A percentile compares a stretch with the other conserved stretches of the same genome.
phyloP scores from a whole-genome alignment of 176 grass and related monocot genomes.

The Eremochloa ophiuroides region DNA sequence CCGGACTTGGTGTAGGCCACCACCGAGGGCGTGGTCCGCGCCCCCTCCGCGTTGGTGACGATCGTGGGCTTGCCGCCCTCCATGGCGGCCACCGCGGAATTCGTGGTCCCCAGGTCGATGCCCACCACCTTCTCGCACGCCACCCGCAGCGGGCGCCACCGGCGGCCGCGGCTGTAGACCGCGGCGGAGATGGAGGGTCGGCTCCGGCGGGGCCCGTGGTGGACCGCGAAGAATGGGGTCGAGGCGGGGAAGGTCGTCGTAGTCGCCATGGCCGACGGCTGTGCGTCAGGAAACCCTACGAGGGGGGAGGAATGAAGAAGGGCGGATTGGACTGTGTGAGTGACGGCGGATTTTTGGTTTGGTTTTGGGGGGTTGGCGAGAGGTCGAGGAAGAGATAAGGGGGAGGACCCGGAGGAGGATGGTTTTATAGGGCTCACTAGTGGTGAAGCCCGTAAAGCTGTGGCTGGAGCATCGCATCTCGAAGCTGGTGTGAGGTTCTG shows the following conservation, averaged over 20 bases:
- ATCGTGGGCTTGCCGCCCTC: constrained; percentile 80
- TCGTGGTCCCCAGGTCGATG: constrained; percentile 86
- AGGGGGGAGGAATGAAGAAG: not conserved
- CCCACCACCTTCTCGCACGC: constrained; percentile 69
- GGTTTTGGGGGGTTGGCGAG: constrained; percentile 21
- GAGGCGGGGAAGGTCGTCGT: constrained; percentile 34
- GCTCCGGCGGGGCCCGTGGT: constrained; percentile 8
- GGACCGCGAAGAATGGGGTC: constrained; percentile 30
- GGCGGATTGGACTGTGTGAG: constrained; percentile 10
- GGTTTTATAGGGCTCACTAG: constrained; percentile 24
- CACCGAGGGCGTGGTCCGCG: constrained; percentile 77
- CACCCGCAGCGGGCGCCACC: constrained; percentile 51
- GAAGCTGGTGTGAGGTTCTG: constrained; percentile 7
- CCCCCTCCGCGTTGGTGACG: constrained; percentile 82
- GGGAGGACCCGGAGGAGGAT: not conserved
- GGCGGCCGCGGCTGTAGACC: constrained; percentile 30
- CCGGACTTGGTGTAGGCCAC: constrained; percentile 75
- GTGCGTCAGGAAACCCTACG: constrained; percentile 29
- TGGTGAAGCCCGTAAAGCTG: not conserved
- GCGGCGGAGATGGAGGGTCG: constrained; percentile 10
- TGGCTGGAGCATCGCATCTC: constrained; percentile 19
- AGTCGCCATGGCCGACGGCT: constrained; percentile 28
- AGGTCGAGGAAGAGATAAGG: constrained; percentile 41
- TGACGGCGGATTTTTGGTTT: not conserved
- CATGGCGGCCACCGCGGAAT: constrained; percentile 73